Conservation (phyloP, 2,329 filamentous ascomycete genomes). For the Apiospora koreana region DNA sequence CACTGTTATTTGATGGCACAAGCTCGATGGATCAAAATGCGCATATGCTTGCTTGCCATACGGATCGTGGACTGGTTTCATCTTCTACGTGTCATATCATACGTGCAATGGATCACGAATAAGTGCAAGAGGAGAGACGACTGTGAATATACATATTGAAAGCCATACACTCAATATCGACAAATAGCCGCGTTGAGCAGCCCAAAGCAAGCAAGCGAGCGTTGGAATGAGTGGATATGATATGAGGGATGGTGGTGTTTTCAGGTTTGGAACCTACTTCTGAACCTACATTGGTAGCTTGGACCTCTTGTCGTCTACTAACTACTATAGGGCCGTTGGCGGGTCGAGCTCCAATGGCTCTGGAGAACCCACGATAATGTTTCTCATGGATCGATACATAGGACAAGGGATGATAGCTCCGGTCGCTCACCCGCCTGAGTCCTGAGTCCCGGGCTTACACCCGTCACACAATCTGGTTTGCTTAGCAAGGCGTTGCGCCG, state of each 20-base stretch:
- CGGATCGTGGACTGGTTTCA: neutral
- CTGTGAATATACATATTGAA: neutral
- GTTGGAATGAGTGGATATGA: neutral
- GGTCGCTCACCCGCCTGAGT: neutral
- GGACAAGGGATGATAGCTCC: constrained; percentile 6
- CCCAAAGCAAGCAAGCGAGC: neutral
- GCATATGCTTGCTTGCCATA: neutral
- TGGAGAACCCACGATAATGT: constrained; percentile 8
- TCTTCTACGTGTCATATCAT: neutral
- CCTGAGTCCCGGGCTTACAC: constrained; percentile 2
- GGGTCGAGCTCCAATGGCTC: constrained; percentile 4
- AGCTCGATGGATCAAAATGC: neutral
- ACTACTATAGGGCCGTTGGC: neutral
- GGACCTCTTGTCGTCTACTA: neutral
- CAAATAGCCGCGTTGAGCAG: neutral
- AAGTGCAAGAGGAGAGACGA: neutral
- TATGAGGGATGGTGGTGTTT: neutral
- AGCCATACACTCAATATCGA: neutral
- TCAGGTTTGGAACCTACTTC: constrained; percentile 7
- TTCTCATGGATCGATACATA: constrained; percentile 8
- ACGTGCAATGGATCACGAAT: neutral
- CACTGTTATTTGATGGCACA: neutral
- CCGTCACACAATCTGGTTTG: neutral
- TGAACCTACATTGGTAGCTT: constrained; percentile 8
- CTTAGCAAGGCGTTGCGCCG: constrained; percentile 2